Evolutionary conservation across 169 alveolate species (phyloP).

Genomic region (Plasmodium sp.): DNA sequence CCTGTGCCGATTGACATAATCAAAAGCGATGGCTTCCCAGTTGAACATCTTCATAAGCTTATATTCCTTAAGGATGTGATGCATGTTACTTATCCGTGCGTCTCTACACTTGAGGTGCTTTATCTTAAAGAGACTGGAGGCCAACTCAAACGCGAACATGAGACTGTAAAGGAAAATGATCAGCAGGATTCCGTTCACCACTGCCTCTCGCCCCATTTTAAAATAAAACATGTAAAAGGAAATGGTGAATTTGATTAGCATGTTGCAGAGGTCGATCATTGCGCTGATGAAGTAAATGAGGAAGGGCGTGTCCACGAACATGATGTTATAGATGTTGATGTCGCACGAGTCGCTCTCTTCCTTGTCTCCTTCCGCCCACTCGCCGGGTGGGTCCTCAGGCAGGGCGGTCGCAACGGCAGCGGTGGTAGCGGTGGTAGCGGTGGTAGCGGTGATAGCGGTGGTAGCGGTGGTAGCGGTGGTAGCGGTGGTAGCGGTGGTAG

Average conservation of each 20-base stretch:
- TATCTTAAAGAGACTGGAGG: conserved; percentile 21
- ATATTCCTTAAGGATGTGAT: conserved; percentile 56
- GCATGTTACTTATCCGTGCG: conserved; percentile 38
- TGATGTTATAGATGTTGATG: conserved; percentile 48
- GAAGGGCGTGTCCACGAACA: conserved; percentile 63
- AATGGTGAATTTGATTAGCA: conserved; percentile 9
- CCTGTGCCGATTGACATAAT: conserved; percentile 41
- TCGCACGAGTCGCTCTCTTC: neutral
- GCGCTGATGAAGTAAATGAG: conserved; percentile 21
- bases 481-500: too few species aligned
- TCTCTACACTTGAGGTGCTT: conserved; percentile 43
- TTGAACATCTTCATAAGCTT: conserved; percentile 68
- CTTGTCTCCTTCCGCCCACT: neutral
- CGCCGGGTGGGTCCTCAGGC: neutral
- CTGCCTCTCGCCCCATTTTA: conserved; percentile 45
- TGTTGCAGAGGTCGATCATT: neutral
- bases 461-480: too few species aligned
- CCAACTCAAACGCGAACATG: conserved; percentile 10
- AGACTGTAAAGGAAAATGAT: neutral
- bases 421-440: too few species aligned
- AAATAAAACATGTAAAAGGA: conserved; percentile 42
- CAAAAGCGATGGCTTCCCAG: conserved; percentile 71
- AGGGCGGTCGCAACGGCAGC: too few species aligned
- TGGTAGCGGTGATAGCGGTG: too few species aligned
- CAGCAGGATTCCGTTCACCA: neutral